Percentiles rank a stretch among this genome's conserved stretches.
phyloP scores from a whole-genome alignment of 345 rosid species.

The Sonneratia caseolaris region DNA sequence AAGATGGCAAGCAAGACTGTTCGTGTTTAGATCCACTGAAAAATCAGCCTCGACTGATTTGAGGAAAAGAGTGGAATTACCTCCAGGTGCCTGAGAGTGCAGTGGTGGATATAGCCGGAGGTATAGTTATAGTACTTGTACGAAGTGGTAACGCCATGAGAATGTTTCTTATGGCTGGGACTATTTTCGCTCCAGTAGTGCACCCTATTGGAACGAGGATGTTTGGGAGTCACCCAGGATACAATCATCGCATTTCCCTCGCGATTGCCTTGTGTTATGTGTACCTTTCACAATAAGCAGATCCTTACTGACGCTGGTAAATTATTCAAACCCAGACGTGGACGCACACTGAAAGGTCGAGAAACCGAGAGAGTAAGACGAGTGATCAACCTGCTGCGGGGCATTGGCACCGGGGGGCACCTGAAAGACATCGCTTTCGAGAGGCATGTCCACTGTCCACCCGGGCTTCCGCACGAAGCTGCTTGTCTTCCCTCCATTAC shows the following conservation, averaged over 20 bases:
- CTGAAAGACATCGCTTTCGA: slow-evolving; percentile 28
- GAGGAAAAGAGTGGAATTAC: slow-evolving; percentile 2
- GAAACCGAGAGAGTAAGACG: too few species aligned
- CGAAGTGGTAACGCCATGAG: slow-evolving; percentile 17
- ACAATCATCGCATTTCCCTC: slow-evolving; percentile 35
- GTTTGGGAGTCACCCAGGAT: slow-evolving; percentile 30
- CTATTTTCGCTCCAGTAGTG: slow-evolving; percentile 19
- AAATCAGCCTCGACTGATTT: neutral
- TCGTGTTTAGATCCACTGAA: too few species aligned
- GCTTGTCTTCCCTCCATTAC: slow-evolving; percentile 28
- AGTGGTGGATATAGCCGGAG: slow-evolving; percentile 45
- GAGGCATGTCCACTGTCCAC: slow-evolving; percentile 31
- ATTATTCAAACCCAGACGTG: too few species aligned
- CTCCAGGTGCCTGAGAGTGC: slow-evolving; percentile 28
- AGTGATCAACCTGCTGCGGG: slow-evolving; percentile 30
- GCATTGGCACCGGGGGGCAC: slow-evolving; percentile 32
- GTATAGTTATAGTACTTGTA: slow-evolving; percentile 29
- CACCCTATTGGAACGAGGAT: slow-evolving; percentile 19
- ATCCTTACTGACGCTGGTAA: neutral
- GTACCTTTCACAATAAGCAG: slow-evolving; percentile 17
- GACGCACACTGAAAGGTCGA: too few species aligned
- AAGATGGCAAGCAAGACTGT: too few species aligned
- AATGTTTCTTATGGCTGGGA: slow-evolving; percentile 1
- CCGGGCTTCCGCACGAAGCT: slow-evolving; percentile 24
- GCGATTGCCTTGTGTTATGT: slow-evolving; percentile 36